These are phyloP conservation scores for Rosa chinensis DNA, from an alignment of 306 rosid species.

Conservation along the genomic window DNA sequence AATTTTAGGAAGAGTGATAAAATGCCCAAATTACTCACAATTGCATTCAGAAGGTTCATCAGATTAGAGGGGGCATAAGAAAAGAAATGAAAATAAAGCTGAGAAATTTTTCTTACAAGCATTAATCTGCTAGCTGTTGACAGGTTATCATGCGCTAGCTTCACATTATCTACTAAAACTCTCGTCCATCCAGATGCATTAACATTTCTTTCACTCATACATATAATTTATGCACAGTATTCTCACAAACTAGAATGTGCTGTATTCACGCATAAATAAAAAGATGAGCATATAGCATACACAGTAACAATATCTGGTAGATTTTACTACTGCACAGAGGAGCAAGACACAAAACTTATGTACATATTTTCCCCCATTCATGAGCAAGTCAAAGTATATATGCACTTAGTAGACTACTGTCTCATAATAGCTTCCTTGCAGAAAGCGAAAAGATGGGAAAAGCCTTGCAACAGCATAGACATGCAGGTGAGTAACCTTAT, in stretches of 20 bases:
- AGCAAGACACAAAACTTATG: not conserved
- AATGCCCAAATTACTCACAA: conserved; percentile 20
- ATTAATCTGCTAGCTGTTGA: conserved; percentile 9
- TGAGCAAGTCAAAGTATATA: not conserved
- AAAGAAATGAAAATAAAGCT: not conserved
- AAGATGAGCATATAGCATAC: not conserved
- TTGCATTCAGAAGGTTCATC: not conserved
- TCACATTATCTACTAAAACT: not conserved
- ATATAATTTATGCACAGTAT: not conserved
- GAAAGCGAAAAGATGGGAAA: not conserved
- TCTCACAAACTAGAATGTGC: not conserved
- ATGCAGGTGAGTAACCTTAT: conserved; percentile 15
- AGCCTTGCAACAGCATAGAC: conserved; percentile 14
- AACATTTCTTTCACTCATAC: not conserved
- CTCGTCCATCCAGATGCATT: not conserved
- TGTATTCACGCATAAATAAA: not conserved
- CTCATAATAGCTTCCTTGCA: not conserved
- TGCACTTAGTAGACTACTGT: not conserved
- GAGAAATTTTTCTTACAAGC: not conserved
- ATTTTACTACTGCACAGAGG: not conserved
- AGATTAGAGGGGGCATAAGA: not conserved
- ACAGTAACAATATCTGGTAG: not conserved
- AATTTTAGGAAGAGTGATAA: conserved; percentile 12
- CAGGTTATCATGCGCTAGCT: not conserved
- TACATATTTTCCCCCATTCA: not conserved